A percentile compares a stretch with the other conserved stretches of the same genome.
These are phyloP conservation scores for Myriosclerotinia duriaeana DNA, from an alignment of 2,329 filamentous ascomycete genomes.

Conservation along the genomic window DNA sequence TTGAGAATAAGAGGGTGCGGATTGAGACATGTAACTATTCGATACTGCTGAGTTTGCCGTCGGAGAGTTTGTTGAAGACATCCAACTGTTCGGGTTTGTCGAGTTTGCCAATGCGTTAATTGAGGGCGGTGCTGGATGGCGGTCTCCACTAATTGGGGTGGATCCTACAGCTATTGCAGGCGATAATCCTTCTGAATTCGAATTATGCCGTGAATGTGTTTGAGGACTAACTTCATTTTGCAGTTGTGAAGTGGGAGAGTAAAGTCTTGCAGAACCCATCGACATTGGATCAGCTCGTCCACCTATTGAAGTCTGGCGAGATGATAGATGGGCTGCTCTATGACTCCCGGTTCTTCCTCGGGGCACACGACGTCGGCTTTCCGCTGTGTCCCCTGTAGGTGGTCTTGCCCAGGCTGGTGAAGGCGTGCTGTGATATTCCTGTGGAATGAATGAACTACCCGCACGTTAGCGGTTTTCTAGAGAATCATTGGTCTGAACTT, in stretches of 20 bases:
- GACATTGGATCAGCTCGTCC: conserved; percentile 15
- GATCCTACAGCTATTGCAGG: conserved; percentile 18
- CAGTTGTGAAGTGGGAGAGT: conserved; percentile 12
- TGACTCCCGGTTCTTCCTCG: conserved; percentile 31
- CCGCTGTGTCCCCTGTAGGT: conserved; percentile 16
- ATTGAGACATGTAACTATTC: conserved; percentile 1
- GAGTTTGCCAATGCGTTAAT: neutral
- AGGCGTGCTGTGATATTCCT: conserved; percentile 4
- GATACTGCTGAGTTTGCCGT: neutral
- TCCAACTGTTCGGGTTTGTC: neutral
- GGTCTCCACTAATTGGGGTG: neutral
- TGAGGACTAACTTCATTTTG: conserved; percentile 9
- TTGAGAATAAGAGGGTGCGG: neutral
- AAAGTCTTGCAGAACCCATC: conserved; percentile 32
- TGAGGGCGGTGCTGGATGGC: neutral
- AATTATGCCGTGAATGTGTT: neutral
- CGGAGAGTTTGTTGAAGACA: neutral
- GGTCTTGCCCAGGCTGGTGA: conserved; percentile 4
- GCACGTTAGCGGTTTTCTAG: conserved; percentile 4
- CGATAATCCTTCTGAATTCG: conserved; percentile 12
- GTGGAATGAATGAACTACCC: conserved; percentile 4
- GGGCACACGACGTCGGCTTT: conserved; percentile 32
- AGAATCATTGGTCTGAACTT: neutral
- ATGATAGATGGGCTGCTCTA: conserved; percentile 26
- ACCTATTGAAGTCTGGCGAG: conserved; percentile 27